Percentiles rank a stretch among this genome's conserved stretches.
phyloP scores from a whole-genome alignment of 2,329 filamentous ascomycete species.

The Graphilbum ipis-grandicollis region DNA sequence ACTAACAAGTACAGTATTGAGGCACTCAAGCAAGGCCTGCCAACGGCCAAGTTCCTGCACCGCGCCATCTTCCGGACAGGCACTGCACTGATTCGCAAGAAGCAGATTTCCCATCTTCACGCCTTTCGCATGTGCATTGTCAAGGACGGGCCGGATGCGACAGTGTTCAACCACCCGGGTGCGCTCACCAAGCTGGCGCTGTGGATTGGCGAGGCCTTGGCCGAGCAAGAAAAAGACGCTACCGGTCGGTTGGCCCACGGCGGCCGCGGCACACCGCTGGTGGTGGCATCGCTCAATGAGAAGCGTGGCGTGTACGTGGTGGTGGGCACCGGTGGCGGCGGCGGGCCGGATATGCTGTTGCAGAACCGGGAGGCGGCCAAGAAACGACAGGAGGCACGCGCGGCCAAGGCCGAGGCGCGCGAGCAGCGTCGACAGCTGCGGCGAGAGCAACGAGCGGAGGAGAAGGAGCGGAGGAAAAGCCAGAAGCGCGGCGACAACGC shows the following conservation, averaged over 20 bases:
- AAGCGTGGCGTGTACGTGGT: slow-evolving; percentile 76
- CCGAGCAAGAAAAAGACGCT: slow-evolving; percentile 67
- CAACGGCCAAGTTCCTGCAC: slow-evolving; percentile 76
- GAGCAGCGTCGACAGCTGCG: slow-evolving; percentile 41
- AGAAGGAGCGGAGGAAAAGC: slow-evolving; percentile 36
- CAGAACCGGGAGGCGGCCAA: slow-evolving; percentile 43
- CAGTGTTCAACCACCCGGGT: slow-evolving; percentile 83
- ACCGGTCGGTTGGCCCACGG: slow-evolving; percentile 53
- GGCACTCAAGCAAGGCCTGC: slow-evolving; percentile 56
- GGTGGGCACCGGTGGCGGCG: slow-evolving; percentile 79
- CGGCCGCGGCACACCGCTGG: slow-evolving; percentile 63
- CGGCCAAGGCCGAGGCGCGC: slow-evolving; percentile 43
- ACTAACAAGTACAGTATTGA: slow-evolving; percentile 40
- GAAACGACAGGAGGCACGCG: slow-evolving; percentile 43
- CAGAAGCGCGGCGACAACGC: background rate
- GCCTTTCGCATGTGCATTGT: slow-evolving; percentile 93
- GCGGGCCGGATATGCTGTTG: slow-evolving; percentile 56
- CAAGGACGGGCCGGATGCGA: slow-evolving; percentile 81
- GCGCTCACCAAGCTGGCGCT: slow-evolving; percentile 84
- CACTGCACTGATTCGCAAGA: slow-evolving; percentile 79
- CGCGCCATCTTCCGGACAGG: slow-evolving; percentile 87
- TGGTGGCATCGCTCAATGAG: slow-evolving; percentile 81
- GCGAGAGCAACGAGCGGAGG: slow-evolving; percentile 42
- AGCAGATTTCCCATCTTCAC: slow-evolving; percentile 79
- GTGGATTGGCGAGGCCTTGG: slow-evolving; percentile 85